phyloP scores from a whole-genome alignment of 805 yeast genomes.

The Candida awuae region DNA sequence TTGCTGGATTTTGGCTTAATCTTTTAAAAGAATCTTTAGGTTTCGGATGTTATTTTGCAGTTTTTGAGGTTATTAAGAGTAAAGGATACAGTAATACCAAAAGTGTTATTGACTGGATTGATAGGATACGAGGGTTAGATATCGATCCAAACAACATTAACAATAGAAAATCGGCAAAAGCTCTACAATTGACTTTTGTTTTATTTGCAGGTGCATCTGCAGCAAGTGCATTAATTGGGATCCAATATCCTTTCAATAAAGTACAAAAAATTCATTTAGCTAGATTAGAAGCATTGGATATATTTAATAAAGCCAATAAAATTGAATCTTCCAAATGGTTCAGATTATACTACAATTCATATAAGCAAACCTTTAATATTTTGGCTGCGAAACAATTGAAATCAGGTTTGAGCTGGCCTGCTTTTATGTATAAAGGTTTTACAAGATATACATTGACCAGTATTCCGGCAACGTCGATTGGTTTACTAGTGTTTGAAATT shows the following conservation, averaged over 20 bases:
- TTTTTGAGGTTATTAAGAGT: slow-evolving; percentile 74
- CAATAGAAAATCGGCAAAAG: slow-evolving; percentile 28
- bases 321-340: slow-evolving; percentile 25
- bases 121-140: slow-evolving; percentile 9
- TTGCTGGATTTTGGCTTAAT: slow-evolving; percentile 81
- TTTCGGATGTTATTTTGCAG: slow-evolving; percentile 74
- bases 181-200: slow-evolving; percentile 61
- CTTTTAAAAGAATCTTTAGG: slow-evolving; percentile 73
- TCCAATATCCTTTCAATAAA: slow-evolving; percentile 78
- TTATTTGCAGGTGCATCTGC: slow-evolving; percentile 85
- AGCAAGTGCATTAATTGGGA: slow-evolving; percentile 62
- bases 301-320: slow-evolving; percentile 36
- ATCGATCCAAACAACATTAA: slow-evolving; percentile 16
- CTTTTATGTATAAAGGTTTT: slow-evolving; percentile 75
- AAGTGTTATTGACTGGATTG: slow-evolving; percentile 32
- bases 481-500: slow-evolving; percentile 76
- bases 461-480: slow-evolving; percentile 85
- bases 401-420: slow-evolving; percentile 48
- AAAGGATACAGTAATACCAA: slow-evolving; percentile 47
- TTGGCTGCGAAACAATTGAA: slow-evolving; percentile 45
- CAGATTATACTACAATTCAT: slow-evolving; percentile 62
- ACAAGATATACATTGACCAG: slow-evolving; percentile 61
- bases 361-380: slow-evolving; percentile 65
- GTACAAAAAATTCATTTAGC: slow-evolving; percentile 74
- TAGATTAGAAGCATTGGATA: slow-evolving; percentile 72